These are phyloP conservation scores for Mycena belliarum DNA, from an alignment of 768 basidiomycete species.

Conservation along the genomic window DNA sequence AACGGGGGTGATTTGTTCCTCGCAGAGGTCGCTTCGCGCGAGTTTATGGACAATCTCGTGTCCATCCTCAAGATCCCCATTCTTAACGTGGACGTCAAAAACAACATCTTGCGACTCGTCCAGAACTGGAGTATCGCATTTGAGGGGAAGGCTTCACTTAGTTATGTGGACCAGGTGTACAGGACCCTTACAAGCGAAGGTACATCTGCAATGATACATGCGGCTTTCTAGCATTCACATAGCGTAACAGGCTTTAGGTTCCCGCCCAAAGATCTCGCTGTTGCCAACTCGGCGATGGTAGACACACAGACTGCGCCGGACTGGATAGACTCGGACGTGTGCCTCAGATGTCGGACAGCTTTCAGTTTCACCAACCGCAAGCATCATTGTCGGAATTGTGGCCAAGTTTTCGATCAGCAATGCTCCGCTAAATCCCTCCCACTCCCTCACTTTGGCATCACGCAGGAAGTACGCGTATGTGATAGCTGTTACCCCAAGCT, in stretches of 20 bases:
- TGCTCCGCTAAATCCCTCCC: slow-evolving; percentile 86
- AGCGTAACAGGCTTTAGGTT: slow-evolving; percentile 67
- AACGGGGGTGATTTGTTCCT: slow-evolving; percentile 95
- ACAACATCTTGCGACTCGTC: slow-evolving; percentile 71
- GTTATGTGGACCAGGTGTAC: slow-evolving; percentile 81
- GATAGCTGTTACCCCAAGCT: slow-evolving; percentile 87
- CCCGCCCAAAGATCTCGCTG: slow-evolving; percentile 73
- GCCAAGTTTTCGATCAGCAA: slow-evolving; percentile 91
- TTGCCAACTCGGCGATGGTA: slow-evolving; percentile 81
- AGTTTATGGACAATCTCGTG: slow-evolving; percentile 92
- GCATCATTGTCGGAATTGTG: slow-evolving; percentile 98
- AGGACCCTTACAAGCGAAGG: slow-evolving; percentile 76
- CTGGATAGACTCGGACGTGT: slow-evolving; percentile 96
- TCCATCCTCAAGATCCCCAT: slow-evolving; percentile 80
- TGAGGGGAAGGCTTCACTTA: slow-evolving; percentile 72
- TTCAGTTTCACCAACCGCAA: slow-evolving; percentile 97
- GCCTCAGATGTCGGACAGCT: slow-evolving; percentile 85
- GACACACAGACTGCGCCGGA: slow-evolving; percentile 91
- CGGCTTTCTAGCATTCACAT: background rate
- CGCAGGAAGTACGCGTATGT: slow-evolving; percentile 91
- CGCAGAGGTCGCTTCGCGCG: slow-evolving; percentile 78
- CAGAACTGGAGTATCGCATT: slow-evolving; percentile 96
- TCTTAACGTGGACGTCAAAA: slow-evolving; percentile 82
- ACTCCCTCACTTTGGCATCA: slow-evolving; percentile 91
- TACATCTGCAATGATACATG: slow-evolving; percentile 31